These are phyloP conservation scores for Mucor saturninus DNA, from an alignment of 371 early-diverging fungal species.

Conservation along the genomic window DNA sequence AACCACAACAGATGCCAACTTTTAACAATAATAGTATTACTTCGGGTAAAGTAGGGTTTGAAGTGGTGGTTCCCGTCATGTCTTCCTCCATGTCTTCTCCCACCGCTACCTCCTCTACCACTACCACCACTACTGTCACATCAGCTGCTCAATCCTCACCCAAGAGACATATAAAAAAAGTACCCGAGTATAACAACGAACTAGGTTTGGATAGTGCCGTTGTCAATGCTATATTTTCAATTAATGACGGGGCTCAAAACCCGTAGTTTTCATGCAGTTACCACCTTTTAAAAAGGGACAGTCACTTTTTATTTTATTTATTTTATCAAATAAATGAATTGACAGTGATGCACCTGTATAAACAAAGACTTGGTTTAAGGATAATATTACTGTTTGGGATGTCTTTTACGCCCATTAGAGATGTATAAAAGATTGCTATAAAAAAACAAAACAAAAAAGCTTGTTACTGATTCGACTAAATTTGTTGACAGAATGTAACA, in stretches of 20 bases:
- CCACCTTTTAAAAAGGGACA: neutral
- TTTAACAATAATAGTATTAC: conserved; percentile 27
- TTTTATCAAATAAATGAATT: neutral
- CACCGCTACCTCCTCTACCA: conserved; percentile 18
- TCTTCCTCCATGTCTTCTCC: conserved; percentile 48
- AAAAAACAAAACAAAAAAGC: neutral
- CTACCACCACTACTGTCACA: conserved; percentile 7
- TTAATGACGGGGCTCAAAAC: conserved; percentile 29
- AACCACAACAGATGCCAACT: conserved; percentile 16
- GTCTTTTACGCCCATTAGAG: too few species aligned
- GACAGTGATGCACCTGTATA: too few species aligned
- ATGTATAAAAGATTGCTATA: neutral
- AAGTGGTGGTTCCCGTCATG: conserved; percentile 52
- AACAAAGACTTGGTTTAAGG: too few species aligned
- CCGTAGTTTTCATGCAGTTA: conserved; percentile 10
- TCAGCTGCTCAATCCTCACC: neutral
- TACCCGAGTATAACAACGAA: conserved; percentile 36
- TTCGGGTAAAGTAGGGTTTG: conserved; percentile 45
- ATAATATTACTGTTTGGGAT: too few species aligned
- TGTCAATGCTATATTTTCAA: conserved; percentile 54
- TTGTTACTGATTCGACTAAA: too few species aligned
- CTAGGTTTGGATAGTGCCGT: conserved; percentile 52
- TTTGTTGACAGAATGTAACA: too few species aligned
- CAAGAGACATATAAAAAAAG: neutral
- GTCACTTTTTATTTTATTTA: conserved; percentile 13